phyloP scores from a whole-genome alignment of 2,329 filamentous ascomycete species.

The Trematosphaeria pertusa region DNA sequence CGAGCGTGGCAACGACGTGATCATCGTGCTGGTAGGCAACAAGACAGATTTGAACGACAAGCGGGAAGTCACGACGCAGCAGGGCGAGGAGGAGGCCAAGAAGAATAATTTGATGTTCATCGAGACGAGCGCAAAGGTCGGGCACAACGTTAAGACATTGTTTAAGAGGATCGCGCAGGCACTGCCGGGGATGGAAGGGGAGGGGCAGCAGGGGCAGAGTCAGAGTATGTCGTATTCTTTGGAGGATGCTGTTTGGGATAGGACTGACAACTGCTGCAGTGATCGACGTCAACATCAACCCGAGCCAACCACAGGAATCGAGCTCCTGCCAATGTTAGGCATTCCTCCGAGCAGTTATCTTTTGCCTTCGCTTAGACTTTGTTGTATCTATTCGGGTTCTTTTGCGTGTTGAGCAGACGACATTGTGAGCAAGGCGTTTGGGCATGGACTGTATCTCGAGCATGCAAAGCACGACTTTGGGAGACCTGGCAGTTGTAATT shows the following conservation, averaged over 20 bases:
- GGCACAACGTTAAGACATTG: constrained; percentile 96
- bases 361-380: constrained; percentile 34
- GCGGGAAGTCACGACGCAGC: constrained; percentile 92
- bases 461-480: constrained; percentile 22
- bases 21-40: constrained; percentile 97
- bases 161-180: constrained; percentile 99
- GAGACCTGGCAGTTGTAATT: constrained; percentile 30
- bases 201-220: constrained; percentile 76
- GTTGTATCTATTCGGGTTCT: constrained; percentile 45
- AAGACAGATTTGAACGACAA: constrained; percentile 99
- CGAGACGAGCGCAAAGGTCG: constrained; percentile 96
- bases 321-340: constrained; percentile 46
- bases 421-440: constrained; percentile 51
- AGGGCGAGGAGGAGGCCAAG: constrained; percentile 97
- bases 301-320: constrained; percentile 69
- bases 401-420: constrained; percentile 28
- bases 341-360: constrained; percentile 13
- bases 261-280: constrained; percentile 62
- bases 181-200: constrained; percentile 94
- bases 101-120: constrained; percentile 99
- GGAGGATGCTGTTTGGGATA: not conserved
- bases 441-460: constrained; percentile 19
- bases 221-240: constrained; percentile 71
- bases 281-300: constrained; percentile 91
- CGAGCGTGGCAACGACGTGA: constrained; percentile 97